Percentiles rank a stretch among this genome's conserved stretches.
phyloP scores from a whole-genome alignment of 2,329 filamentous ascomycete genomes.

The Neofusicoccum laricinum region DNA sequence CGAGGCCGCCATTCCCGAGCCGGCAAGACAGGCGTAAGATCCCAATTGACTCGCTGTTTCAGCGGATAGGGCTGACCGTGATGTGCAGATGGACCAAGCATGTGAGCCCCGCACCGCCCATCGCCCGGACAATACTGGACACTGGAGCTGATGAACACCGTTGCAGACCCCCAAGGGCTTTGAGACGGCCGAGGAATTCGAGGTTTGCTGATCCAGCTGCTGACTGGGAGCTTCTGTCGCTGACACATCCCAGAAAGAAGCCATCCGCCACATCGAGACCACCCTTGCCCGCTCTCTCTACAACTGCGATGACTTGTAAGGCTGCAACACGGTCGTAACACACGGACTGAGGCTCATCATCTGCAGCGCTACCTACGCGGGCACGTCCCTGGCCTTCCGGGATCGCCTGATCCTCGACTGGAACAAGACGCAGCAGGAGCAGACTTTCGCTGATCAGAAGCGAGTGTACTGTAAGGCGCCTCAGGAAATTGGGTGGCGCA shows the following conservation, averaged over 20 bases:
- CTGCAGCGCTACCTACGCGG: slow-evolving; percentile 76
- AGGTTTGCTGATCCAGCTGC: slow-evolving; percentile 37
- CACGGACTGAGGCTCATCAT: slow-evolving; percentile 14
- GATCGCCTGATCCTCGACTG: slow-evolving; percentile 91
- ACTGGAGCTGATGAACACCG: slow-evolving; percentile 1
- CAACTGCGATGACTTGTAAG: slow-evolving; percentile 85
- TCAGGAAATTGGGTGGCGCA: not conserved
- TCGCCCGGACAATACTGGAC: not conserved
- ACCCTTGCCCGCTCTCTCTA: slow-evolving; percentile 93
- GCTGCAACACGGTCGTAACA: not conserved
- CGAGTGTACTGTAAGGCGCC: slow-evolving; percentile 73
- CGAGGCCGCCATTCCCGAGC: slow-evolving; percentile 86
- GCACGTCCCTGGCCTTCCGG: slow-evolving; percentile 86
- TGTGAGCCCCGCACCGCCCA: slow-evolving; percentile 39
- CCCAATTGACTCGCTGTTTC: slow-evolving; percentile 3
- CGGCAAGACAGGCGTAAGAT: slow-evolving; percentile 77
- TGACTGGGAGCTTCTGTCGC: not conserved
- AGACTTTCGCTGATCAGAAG: slow-evolving; percentile 88
- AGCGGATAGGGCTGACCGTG: slow-evolving; percentile 5
- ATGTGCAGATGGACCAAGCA: slow-evolving; percentile 57
- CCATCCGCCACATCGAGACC: slow-evolving; percentile 93
- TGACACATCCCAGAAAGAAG: slow-evolving; percentile 58
- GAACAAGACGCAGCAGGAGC: slow-evolving; percentile 97
- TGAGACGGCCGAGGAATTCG: slow-evolving; percentile 75
- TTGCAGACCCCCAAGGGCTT: slow-evolving; percentile 65